Evolutionary conservation across 371 early-diverging fungal species (phyloP), one percentile per base, ranked within the genome.

Genomic region (Mortierella sp.): DNA sequence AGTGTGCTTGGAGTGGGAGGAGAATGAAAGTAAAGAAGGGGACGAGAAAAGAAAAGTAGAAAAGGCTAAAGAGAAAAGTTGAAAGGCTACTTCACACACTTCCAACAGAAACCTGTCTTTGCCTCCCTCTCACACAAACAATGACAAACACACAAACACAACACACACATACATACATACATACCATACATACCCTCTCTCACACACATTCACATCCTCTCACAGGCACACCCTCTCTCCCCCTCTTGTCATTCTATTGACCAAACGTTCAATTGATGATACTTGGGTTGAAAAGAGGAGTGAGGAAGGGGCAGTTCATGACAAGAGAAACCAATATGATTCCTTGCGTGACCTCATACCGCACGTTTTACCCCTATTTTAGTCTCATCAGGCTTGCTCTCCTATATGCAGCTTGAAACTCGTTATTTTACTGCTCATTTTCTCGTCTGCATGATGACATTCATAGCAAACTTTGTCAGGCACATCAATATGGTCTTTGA

Each of bases 241-340:
- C 8, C 15, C 51, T 26, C 51, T 23, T 26, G 22, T 19, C 3
- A 19, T 53, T 19, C 53, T 26, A 26, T 3, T 53, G 28, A 53
- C 8, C 23, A 53, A 15, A 53, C 53, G 53, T 9, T 17, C 53
- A 53, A 53, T 64, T 83, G 67, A 28, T 32, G 34, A 47, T 26
- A 31, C 43, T 45, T 28, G 47, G 47, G 47, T 47, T 47, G n/a
- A 8, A 29, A 29, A 43, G 42, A 19, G 2, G 60, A 35, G 3
- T 9, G 26, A 7, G 56, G 31, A 9, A 4, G 9, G 19, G 53
- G 10, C n/a, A 51, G 28, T 17, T 3, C 49, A 49, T 49, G 49
- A 26, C 31, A 26, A 54, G 13, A 17, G 22, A 55, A 7, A 3
- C 7, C 4, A 47, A 47, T 4, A n/a, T 6, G n/a, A 47, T n/a